Base-by-base conservation (phyloP, 257 asterid species). In the Solanum bulbocastanum region DNA sequence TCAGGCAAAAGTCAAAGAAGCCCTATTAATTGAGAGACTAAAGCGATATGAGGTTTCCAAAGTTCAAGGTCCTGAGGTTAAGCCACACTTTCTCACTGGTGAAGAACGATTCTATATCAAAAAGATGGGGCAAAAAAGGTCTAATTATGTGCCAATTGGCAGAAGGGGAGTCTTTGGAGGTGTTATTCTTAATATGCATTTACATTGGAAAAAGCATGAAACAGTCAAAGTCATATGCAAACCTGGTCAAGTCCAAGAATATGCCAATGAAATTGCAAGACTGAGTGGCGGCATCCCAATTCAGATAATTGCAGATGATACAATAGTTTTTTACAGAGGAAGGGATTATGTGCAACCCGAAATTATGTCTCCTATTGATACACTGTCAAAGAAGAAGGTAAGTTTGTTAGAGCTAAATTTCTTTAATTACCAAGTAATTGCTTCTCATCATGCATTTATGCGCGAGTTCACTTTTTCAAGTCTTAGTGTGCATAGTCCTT, bases 201-300 rank as follows among this genome's bases (percentile, higher is more conserved):
- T 97, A 92, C 98, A 97, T 73, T 97, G 99, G 98, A 97, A 97
- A 94, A 97, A 93, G 89, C 99, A 97, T 25, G 99, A 97, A 92
- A 97, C 99, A 0, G 98, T 97, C 62, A 93, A 97, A 92, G 98
- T 97, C 89, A 91, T 92, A 83, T 96, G 98, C 96, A 97, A 92
- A 90, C 95, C 96, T 66, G 98, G 98, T 87, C 98, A 93, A 87
- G 82, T 97, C 22, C 94, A 93, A 39, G 98, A 94, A 44, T 97
- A 92, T 86, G 96, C 96, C 8, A 36, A 88, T 88, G 98, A 97
- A 87, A 93, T 96, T 83, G 93, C 98, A 88, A 91, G 98, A 92
- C 91, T 97, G 84, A 97, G 98, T 88, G 96, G 99, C 22, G 99
- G 98, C 27, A 87, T 93, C 87, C 98, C 99, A 8, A 92, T 97